These are phyloP conservation scores for Ophiostoma fasciatum DNA, from an alignment of 2,329 filamentous ascomycete genomes.

Conservation along the genomic window DNA sequence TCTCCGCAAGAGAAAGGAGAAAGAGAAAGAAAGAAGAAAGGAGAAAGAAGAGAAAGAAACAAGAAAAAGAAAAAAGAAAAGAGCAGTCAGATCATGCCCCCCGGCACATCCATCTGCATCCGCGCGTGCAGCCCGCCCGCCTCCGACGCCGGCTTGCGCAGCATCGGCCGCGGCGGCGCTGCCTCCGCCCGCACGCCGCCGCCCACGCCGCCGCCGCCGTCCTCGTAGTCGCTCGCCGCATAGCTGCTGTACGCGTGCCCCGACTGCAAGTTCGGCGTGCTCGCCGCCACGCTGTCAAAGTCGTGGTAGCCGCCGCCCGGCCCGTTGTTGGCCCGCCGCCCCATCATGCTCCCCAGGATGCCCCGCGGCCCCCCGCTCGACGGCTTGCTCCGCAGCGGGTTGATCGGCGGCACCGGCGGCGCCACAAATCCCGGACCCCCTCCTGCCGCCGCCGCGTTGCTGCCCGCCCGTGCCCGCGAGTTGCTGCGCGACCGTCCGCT, in stretches of 20 bases:
- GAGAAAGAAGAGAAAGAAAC: background rate
- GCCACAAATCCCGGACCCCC: no score
- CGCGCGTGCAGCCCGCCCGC: slow-evolving; percentile 14
- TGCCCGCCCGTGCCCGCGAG: slow-evolving; percentile 24
- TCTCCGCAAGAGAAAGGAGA: background rate
- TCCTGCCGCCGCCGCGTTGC: slow-evolving; percentile 17
- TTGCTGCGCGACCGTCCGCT: slow-evolving; percentile 20
- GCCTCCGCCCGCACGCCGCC: no score
- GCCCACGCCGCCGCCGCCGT: no score
- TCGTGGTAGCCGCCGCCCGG: slow-evolving; percentile 22
- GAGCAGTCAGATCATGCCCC: slow-evolving; percentile 20
- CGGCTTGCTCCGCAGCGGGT: slow-evolving; percentile 34
- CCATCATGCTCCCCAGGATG: slow-evolving; percentile 22
- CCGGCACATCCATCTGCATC: slow-evolving; percentile 17
- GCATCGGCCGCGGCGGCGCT: slow-evolving; percentile 20
- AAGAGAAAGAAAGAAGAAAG: background rate
- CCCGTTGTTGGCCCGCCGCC: slow-evolving; percentile 13
- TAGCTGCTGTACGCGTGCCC: no score
- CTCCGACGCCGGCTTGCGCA: slow-evolving; percentile 30
- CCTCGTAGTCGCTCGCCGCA: slow-evolving; percentile 25
- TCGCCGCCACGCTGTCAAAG: slow-evolving; percentile 10
- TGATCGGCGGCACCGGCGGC: slow-evolving; percentile 40
- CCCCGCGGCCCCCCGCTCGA: slow-evolving; percentile 23
- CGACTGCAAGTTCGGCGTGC: slow-evolving; percentile 19
- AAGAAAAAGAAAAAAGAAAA: background rate